Conservation (phyloP, 228 moss, liverwort and hornwort species). For the Sphagnum fallax region DNA sequence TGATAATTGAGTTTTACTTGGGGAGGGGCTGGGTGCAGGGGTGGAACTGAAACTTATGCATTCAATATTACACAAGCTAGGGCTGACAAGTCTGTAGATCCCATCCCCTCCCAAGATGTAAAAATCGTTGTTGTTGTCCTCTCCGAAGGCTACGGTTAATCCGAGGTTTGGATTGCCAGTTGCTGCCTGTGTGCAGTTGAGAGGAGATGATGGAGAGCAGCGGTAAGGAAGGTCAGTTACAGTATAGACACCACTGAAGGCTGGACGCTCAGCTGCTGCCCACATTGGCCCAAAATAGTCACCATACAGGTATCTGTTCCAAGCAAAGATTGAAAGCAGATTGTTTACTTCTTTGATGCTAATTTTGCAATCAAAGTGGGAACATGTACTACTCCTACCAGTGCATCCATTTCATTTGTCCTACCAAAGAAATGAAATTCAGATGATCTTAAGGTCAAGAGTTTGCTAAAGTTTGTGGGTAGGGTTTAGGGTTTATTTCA, state of each 20-base stretch:
- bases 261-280: constrained; percentile 28
- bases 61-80: constrained; percentile 38
- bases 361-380: neutral
- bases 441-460: no score
- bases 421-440: neutral
- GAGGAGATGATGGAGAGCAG: constrained; percentile 33
- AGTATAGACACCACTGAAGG: constrained; percentile 30
- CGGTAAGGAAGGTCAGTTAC: constrained; percentile 11
- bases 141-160: constrained; percentile 50
- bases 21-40: constrained; percentile 9
- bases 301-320: constrained; percentile 40
- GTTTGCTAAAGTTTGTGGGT: no score
- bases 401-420: neutral
- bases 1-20: constrained; percentile 14
- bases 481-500: no score
- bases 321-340: neutral
- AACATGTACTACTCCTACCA: neutral
- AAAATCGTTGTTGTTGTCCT: constrained; percentile 49
- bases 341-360: neutral
- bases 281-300: constrained; percentile 34
- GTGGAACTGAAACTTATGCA: constrained; percentile 18
- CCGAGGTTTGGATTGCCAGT: constrained; percentile 8
- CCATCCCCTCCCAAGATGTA: constrained; percentile 55
- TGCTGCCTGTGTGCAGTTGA: constrained; percentile 17
- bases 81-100: constrained; percentile 69